phyloP scores from a whole-genome alignment of 2,329 filamentous ascomycete species.

The Aureobasidium subglaciale region DNA sequence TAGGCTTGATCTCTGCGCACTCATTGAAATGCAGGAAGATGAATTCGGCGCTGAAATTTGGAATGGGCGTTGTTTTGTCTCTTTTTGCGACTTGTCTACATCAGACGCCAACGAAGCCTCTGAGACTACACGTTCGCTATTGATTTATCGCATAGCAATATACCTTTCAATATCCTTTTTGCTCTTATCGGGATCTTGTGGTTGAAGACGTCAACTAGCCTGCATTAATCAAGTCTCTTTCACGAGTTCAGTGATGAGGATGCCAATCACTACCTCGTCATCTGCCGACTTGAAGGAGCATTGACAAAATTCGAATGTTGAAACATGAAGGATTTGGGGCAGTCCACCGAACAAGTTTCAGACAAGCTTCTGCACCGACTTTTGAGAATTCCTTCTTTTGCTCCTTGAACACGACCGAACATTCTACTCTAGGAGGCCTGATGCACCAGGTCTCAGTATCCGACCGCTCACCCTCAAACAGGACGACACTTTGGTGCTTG shows the following conservation, averaged over 20 bases:
- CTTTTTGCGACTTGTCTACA: not conserved
- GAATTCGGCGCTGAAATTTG: not conserved
- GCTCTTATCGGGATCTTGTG: not conserved
- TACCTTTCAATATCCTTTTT: not conserved
- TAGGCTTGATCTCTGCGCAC: not conserved
- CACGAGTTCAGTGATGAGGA: not conserved
- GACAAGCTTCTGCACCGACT: not conserved
- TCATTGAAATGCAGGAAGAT: not conserved
- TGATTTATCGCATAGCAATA: not conserved
- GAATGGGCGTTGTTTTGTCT: not conserved
- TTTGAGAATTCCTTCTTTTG: not conserved
- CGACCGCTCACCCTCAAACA: not conserved
- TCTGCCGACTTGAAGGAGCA: not conserved
- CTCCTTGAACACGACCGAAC: not conserved
- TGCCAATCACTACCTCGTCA: not conserved
- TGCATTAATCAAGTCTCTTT: not conserved
- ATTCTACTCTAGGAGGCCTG: not conserved
- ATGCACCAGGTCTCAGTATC: constrained; percentile 1
- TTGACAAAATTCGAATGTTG: not conserved
- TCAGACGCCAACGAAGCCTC: not conserved
- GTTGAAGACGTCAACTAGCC: not conserved
- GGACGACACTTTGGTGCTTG: not conserved
- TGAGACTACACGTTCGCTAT: not conserved
- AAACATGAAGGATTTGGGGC: not conserved
- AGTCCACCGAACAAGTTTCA: not conserved